phyloP scores from a whole-genome alignment of 371 early-diverging fungal species.

The Entomophthora muscae region DNA sequence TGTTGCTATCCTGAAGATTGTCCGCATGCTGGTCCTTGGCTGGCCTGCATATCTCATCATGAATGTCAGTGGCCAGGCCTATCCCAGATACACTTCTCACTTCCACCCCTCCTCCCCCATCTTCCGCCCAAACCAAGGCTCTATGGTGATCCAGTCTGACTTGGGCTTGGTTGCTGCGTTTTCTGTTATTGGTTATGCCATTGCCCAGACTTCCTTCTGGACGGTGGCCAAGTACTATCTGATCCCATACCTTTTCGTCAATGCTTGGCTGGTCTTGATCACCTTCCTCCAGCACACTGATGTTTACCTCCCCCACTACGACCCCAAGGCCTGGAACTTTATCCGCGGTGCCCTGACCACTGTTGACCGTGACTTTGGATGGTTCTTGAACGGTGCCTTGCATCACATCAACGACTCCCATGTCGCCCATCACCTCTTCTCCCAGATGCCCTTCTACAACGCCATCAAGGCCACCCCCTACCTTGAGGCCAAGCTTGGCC shows the following conservation, averaged over 20 bases:
- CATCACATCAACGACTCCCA: constrained; percentile 72
- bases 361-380: constrained; percentile 70
- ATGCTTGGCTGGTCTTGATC: constrained; percentile 75
- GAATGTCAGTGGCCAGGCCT: constrained; percentile 55
- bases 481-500: constrained; percentile 52
- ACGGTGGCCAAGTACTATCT: constrained; percentile 58
- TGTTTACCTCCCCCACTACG: constrained; percentile 60
- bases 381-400: constrained; percentile 54
- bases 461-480: constrained; percentile 64
- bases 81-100: constrained; percentile 59
- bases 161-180: constrained; percentile 39
- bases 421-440: constrained; percentile 78
- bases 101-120: constrained; percentile 57
- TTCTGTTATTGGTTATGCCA: constrained; percentile 19
- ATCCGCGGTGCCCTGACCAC: constrained; percentile 67
- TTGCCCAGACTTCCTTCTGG: constrained; percentile 27
- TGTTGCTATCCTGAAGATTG: constrained; percentile 28
- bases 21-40: constrained; percentile 49
- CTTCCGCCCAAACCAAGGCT: constrained; percentile 45
- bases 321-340: constrained; percentile 62
- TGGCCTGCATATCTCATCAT: constrained; percentile 67
- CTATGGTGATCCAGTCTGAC: constrained; percentile 43
- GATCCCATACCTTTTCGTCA: constrained; percentile 65
- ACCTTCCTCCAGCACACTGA: constrained; percentile 82
- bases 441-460: constrained; percentile 81